Conservation (phyloP, 805 yeast genomes). For the Ogataea kodamae region DNA sequence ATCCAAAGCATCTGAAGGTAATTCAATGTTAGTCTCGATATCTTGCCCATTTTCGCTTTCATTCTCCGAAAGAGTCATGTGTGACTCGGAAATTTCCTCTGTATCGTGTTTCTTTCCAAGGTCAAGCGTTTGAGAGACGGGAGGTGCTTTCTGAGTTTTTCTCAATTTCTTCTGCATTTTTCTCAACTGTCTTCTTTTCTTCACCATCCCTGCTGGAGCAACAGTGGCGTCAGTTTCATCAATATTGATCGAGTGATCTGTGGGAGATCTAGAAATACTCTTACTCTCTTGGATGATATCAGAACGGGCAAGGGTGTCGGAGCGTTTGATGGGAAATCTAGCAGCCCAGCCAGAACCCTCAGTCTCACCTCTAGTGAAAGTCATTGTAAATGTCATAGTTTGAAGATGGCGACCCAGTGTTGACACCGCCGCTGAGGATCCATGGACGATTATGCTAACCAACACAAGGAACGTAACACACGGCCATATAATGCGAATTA, state of each 20-base stretch:
- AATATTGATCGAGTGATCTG: conserved; percentile 5
- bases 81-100: conserved; percentile 6
- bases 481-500: conserved; percentile 45
- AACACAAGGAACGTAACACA: conserved; percentile 50
- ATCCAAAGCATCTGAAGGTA: conserved; percentile 26
- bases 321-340: conserved; percentile 79
- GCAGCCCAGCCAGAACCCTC: conserved; percentile 83
- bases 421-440: conserved; percentile 55
- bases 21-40: conserved; percentile 14
- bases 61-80: background rate
- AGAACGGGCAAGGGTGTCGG: conserved; percentile 59
- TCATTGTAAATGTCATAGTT: conserved; percentile 88
- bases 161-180: conserved; percentile 21
- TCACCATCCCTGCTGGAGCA: conserved; percentile 75
- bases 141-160: conserved; percentile 23
- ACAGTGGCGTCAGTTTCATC: conserved; percentile 22
- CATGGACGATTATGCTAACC: conserved; percentile 57
- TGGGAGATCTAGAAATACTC: conserved; percentile 1
- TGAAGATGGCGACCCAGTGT: conserved; percentile 82
- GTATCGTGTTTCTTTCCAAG: conserved; percentile 29
- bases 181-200: conserved; percentile 39
- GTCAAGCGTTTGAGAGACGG: conserved; percentile 34
- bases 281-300: conserved; percentile 11
- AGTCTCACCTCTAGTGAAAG: conserved; percentile 70
- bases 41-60: conserved; percentile 1